A percentile compares a stretch with the other conserved stretches of the same genome.
These are phyloP conservation scores for Diospyros kaki DNA, from an alignment of 148 eudicot species.

Conservation along the genomic window DNA sequence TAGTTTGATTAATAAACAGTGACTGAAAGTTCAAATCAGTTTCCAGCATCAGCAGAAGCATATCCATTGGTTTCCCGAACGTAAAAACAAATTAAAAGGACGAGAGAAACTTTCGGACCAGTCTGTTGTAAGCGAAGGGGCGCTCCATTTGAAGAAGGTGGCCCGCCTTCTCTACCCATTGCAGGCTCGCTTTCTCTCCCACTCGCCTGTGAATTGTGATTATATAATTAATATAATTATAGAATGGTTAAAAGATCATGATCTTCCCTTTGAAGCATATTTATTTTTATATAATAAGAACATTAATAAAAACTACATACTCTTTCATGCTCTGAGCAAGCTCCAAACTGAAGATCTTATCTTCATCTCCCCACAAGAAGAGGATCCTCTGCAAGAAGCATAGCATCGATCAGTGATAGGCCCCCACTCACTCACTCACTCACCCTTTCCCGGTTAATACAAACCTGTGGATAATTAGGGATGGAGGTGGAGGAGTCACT, in stretches of 20 bases:
- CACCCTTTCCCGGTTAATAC: neutral
- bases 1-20: too few species aligned
- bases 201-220: slow-evolving; percentile 18
- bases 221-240: too few species aligned
- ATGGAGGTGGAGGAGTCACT: slow-evolving; percentile 7
- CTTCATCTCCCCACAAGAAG: slow-evolving; percentile 45
- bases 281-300: too few species aligned
- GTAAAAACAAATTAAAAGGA: slow-evolving; percentile 6
- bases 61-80: too few species aligned
- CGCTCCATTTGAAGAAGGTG: slow-evolving; percentile 34
- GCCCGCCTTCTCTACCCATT: slow-evolving; percentile 32
- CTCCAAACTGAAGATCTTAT: slow-evolving; percentile 40
- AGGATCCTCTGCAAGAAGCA: slow-evolving; percentile 31
- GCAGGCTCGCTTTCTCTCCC: slow-evolving; percentile 26
- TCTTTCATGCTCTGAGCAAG: slow-evolving; percentile 31
- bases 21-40: too few species aligned
- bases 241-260: too few species aligned
- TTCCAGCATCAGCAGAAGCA: too few species aligned
- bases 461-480: slow-evolving; percentile 31
- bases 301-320: slow-evolving; percentile 23
- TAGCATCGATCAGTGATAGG: neutral
- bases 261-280: too few species aligned
- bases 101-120: slow-evolving; percentile 24
- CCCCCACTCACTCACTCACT: too few species aligned
- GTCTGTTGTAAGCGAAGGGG: slow-evolving; percentile 26